Percentiles rank a stretch among this genome's conserved stretches.
Conservation (phyloP, 768 basidiomycete genomes). For the Tulasnella sp. region DNA sequence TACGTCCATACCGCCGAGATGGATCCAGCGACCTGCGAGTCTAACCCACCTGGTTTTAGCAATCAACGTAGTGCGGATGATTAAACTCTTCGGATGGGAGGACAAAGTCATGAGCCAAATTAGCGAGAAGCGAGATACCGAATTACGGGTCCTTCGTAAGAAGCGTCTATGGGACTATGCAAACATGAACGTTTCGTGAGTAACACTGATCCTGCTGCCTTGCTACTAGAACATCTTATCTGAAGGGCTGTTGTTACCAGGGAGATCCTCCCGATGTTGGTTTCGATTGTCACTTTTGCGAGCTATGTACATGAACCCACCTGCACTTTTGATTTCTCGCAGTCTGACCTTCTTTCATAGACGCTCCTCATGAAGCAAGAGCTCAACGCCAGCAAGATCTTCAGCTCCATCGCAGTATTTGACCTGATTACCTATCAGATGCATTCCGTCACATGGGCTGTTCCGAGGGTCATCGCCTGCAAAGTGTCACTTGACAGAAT, state of each 20-base stretch:
- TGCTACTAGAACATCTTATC: not conserved
- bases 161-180: constrained; percentile 40
- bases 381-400: constrained; percentile 32
- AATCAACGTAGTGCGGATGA: constrained; percentile 49
- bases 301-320: constrained; percentile 39
- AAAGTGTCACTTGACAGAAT: constrained; percentile 57
- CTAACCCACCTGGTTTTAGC: no score
- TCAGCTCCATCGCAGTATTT: constrained; percentile 47
- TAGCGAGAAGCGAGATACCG: constrained; percentile 46
- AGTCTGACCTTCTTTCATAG: no score
- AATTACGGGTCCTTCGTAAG: constrained; percentile 44
- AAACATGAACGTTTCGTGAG: constrained; percentile 36
- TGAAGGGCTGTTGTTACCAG: constrained; percentile 29
- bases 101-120: constrained; percentile 40
- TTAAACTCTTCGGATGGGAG: constrained; percentile 54
- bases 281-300: constrained; percentile 54
- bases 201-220: not conserved
- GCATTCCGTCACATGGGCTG: constrained; percentile 28
- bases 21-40: no score
- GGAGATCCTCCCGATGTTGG: constrained; percentile 47
- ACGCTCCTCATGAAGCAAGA: constrained; percentile 31
- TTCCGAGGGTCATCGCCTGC: constrained; percentile 29
- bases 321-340: no score
- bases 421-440: constrained; percentile 43
- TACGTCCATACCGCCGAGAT: no score